phyloP scores from a whole-genome alignment of 768 basidiomycete genomes.

The Tulasnella sp. region DNA sequence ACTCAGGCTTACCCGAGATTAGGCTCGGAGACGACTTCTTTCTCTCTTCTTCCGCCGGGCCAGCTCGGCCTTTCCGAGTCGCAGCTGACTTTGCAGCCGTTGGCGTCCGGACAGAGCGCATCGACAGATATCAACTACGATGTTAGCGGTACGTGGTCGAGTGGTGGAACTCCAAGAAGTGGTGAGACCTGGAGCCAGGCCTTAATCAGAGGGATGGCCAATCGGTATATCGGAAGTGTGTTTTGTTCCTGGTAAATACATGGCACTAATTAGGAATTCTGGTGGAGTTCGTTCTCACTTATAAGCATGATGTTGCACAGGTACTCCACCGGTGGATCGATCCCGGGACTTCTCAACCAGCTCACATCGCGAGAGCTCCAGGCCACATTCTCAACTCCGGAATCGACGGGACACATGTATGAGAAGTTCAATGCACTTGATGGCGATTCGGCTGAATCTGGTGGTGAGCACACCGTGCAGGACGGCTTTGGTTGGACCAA shows the following conservation, averaged over 20 bases:
- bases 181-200: conserved; percentile 59
- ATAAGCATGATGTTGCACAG: conserved; percentile 31
- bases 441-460: conserved; percentile 65
- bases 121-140: conserved; percentile 49
- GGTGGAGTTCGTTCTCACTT: background rate
- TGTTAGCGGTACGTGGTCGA: conserved; percentile 27
- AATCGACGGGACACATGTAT: conserved; percentile 49
- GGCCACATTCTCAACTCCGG: conserved; percentile 35
- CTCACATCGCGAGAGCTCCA: conserved; percentile 62
- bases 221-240: conserved; percentile 71
- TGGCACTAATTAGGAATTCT: too few species aligned
- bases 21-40: conserved; percentile 44
- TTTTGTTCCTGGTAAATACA: conserved; percentile 79
- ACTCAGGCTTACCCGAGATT: conserved; percentile 39
- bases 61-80: conserved; percentile 70
- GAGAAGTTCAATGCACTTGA: conserved; percentile 78
- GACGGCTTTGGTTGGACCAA: conserved; percentile 88
- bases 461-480: conserved; percentile 85
- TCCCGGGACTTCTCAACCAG: conserved; percentile 55
- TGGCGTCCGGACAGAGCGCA: conserved; percentile 30
- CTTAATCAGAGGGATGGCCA: conserved; percentile 64
- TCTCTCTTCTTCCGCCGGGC: conserved; percentile 59
- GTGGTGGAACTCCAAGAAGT: conserved; percentile 41
- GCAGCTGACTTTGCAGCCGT: conserved; percentile 57
- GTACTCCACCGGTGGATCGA: conserved; percentile 82